Percentiles rank a stretch among this genome's conserved stretches.
These are phyloP conservation scores for Blastocystis hominis DNA, from an alignment of 352 stramenopile species.

Conservation along the genomic window DNA sequence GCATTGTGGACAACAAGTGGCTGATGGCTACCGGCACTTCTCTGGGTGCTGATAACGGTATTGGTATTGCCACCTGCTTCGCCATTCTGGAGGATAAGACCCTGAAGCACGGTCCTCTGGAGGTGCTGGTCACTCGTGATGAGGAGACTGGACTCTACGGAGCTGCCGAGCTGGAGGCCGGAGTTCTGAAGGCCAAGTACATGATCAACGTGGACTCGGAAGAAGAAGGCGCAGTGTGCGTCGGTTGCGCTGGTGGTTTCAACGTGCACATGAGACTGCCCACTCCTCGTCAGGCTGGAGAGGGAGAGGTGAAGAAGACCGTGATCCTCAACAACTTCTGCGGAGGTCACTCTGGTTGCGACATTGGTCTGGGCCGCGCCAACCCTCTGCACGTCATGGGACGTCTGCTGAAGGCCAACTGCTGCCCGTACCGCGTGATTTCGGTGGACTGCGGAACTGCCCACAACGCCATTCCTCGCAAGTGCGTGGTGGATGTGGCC, in stretches of 20 bases:
- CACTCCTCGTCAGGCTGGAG: not conserved
- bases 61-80: constrained; percentile 61
- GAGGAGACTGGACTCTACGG: constrained; percentile 65
- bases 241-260: constrained; percentile 63
- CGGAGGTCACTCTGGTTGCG: constrained; percentile 63
- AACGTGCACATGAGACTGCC: constrained; percentile 59
- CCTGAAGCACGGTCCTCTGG: constrained; percentile 61
- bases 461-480: constrained; percentile 65
- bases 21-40: constrained; percentile 63
- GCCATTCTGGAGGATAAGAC: constrained; percentile 62
- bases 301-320: constrained; percentile 21
- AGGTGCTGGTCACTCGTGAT: constrained; percentile 64
- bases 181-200: constrained; percentile 60
- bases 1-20: constrained; percentile 60
- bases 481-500: constrained; percentile 61
- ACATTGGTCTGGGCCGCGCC: constrained; percentile 62
- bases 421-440: constrained; percentile 58
- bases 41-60: constrained; percentile 64
- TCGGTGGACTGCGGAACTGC: constrained; percentile 62
- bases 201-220: constrained; percentile 65
- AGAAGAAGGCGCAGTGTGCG: constrained; percentile 63
- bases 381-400: constrained; percentile 59
- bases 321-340: constrained; percentile 61
- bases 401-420: constrained; percentile 54
- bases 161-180: constrained; percentile 62